Percentiles rank a stretch among this genome's conserved stretches.
Conservation (phyloP, 805 yeast genomes). For the Spathaspora hagerdaliae region DNA sequence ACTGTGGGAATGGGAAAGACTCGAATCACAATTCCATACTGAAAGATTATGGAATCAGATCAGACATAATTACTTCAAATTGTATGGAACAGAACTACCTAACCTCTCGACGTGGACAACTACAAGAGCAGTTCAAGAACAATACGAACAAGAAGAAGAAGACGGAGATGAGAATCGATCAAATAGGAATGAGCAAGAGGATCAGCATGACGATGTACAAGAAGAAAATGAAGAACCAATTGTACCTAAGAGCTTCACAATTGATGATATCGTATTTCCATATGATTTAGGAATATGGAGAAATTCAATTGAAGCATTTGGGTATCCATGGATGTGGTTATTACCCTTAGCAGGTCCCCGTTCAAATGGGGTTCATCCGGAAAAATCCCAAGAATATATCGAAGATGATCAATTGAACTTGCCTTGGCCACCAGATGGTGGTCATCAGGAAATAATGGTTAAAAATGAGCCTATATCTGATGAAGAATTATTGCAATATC, state of each 20-base stretch:
- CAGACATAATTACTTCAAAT: constrained; percentile 36
- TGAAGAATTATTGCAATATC: constrained; percentile 7
- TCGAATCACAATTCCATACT: constrained; percentile 59
- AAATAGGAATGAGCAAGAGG: constrained; percentile 1
- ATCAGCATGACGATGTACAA: constrained; percentile 6
- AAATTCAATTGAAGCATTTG: constrained; percentile 54
- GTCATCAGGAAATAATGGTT: constrained; percentile 36
- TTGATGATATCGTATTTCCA: constrained; percentile 76
- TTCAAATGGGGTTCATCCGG: constrained; percentile 58
- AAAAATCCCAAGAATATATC: constrained; percentile 47
- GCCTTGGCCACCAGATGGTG: constrained; percentile 96
- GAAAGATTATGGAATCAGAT: constrained; percentile 52
- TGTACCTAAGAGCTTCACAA: constrained; percentile 39
- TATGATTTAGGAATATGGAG: constrained; percentile 65
- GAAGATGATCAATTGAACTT: constrained; percentile 57
- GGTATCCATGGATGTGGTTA: constrained; percentile 63
- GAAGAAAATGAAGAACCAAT: constrained; percentile 5
- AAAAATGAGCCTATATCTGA: constrained; percentile 11
- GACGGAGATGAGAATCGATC: constrained; percentile 1
- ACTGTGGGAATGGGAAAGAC: constrained; percentile 85
- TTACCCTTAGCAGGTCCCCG: constrained; percentile 66
- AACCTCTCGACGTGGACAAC: constrained; percentile 42
- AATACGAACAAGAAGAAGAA: constrained; percentile 2
- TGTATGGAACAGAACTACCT: constrained; percentile 42
- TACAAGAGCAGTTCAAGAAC: constrained; percentile 1